Evolutionary conservation across 2,329 filamentous ascomycete species (phyloP).

Genomic region (Pyrenophora graminea): DNA sequence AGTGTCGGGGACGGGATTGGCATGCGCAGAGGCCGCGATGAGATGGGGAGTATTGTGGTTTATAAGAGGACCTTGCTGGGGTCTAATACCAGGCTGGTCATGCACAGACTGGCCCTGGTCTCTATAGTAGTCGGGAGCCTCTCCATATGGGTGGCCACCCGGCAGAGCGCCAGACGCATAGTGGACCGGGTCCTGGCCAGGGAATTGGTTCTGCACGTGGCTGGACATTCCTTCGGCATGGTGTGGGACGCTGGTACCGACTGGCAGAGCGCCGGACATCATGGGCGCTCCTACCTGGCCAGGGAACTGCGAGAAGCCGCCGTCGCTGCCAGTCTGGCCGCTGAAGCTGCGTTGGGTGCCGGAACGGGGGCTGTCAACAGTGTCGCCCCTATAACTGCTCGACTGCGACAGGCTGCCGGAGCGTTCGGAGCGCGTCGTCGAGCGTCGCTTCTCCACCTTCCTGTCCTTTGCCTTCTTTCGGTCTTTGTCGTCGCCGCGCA

Average conservation of each 20-base stretch:
- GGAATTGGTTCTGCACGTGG: slow-evolving; percentile 62
- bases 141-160: slow-evolving; percentile 52
- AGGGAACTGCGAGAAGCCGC: slow-evolving; percentile 44
- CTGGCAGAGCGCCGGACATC: slow-evolving; percentile 42
- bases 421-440: slow-evolving; percentile 36
- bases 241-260: slow-evolving; percentile 22
- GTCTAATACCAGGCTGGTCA: slow-evolving; percentile 63
- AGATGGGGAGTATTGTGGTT: slow-evolving; percentile 60
- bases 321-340: slow-evolving; percentile 35
- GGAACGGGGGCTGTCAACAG: slow-evolving; percentile 35
- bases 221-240: slow-evolving; percentile 44
- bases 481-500: slow-evolving; percentile 33
- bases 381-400: slow-evolving; percentile 37
- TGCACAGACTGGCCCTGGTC: slow-evolving; percentile 65
- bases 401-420: slow-evolving; percentile 33
- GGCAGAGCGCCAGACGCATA: slow-evolving; percentile 53
- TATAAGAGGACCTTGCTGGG: slow-evolving; percentile 56
- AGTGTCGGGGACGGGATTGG: slow-evolving; percentile 63
- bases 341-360: slow-evolving; percentile 30
- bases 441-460: slow-evolving; percentile 38
- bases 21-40: slow-evolving; percentile 55
- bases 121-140: slow-evolving; percentile 65
- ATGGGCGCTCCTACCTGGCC: slow-evolving; percentile 40
- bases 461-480: slow-evolving; percentile 29
- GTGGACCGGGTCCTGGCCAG: slow-evolving; percentile 58